A percentile compares a stretch with the other conserved stretches of the same genome.
These are phyloP conservation scores for Aspergillus hiratsukae DNA, from an alignment of 2,329 filamentous ascomycete species.

Conservation along the genomic window DNA sequence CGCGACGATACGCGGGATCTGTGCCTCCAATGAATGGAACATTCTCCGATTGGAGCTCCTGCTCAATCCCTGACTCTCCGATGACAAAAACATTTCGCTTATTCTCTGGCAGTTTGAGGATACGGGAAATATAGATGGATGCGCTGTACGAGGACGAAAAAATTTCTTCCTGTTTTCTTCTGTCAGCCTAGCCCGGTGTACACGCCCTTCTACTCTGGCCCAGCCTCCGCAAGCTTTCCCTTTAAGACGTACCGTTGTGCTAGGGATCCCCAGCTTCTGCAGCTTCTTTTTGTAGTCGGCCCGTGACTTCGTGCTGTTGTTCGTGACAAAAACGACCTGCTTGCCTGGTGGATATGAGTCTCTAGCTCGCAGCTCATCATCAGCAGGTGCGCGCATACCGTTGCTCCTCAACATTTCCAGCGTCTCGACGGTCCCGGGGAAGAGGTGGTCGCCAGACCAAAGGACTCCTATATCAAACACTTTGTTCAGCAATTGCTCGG, in stretches of 20 bases:
- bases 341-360: constrained; percentile 60
- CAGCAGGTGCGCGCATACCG: constrained; percentile 50
- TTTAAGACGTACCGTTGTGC: constrained; percentile 52
- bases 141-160: constrained; percentile 95
- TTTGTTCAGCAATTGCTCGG: constrained; percentile 30
- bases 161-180: constrained; percentile 66
- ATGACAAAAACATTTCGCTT: constrained; percentile 94
- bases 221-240: not conserved
- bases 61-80: constrained; percentile 85
- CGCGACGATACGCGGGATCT: constrained; percentile 69
- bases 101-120: constrained; percentile 70
- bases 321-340: constrained; percentile 91
- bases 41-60: constrained; percentile 75
- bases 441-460: constrained; percentile 92
- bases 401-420: constrained; percentile 74
- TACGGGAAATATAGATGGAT: constrained; percentile 91
- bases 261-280: constrained; percentile 71
- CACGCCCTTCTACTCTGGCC: not conserved
- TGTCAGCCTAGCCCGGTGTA: not conserved
- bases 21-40: constrained; percentile 82
- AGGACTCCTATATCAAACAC: constrained; percentile 67
- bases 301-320: constrained; percentile 97
- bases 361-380: constrained; percentile 3
- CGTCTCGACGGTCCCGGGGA: constrained; percentile 79
- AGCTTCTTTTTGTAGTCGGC: constrained; percentile 92